Percentiles rank a stretch among this genome's conserved stretches.
phyloP scores from a whole-genome alignment of 148 eudicot species.

The Heliosperma pusillum region DNA sequence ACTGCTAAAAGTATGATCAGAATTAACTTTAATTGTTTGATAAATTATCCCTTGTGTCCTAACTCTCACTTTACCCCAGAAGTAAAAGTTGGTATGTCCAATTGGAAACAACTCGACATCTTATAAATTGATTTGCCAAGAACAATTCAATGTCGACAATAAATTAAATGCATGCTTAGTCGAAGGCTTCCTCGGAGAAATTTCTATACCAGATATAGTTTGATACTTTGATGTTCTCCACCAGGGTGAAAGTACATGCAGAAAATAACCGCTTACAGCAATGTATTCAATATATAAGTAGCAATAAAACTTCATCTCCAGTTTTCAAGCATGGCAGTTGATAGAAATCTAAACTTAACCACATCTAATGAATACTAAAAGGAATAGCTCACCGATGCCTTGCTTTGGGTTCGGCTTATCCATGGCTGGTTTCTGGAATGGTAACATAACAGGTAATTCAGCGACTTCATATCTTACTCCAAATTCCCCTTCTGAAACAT shows the following conservation, averaged over 20 bases:
- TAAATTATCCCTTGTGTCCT: no score
- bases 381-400: conserved; percentile 71
- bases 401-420: conserved; percentile 97
- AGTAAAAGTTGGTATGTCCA: no score
- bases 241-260: not conserved
- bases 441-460: conserved; percentile 75
- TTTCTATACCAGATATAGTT: no score
- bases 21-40: not conserved
- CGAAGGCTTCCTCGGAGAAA: not conserved
- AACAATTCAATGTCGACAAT: not conserved
- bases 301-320: conserved; percentile 5
- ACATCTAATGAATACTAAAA: conserved; percentile 2
- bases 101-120: no score
- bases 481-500: conserved; percentile 50
- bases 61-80: no score
- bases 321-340: not conserved
- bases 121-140: not conserved
- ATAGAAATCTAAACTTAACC: not conserved
- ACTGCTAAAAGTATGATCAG: not conserved
- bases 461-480: conserved; percentile 80
- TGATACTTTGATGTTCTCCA: not conserved
- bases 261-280: not conserved
- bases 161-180: not conserved
- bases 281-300: conserved; percentile 1
- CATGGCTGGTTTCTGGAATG: conserved; percentile 79